Evolutionary conservation across 257 asterid genomes (phyloP).

Genomic region (Scutellaria minor): DNA sequence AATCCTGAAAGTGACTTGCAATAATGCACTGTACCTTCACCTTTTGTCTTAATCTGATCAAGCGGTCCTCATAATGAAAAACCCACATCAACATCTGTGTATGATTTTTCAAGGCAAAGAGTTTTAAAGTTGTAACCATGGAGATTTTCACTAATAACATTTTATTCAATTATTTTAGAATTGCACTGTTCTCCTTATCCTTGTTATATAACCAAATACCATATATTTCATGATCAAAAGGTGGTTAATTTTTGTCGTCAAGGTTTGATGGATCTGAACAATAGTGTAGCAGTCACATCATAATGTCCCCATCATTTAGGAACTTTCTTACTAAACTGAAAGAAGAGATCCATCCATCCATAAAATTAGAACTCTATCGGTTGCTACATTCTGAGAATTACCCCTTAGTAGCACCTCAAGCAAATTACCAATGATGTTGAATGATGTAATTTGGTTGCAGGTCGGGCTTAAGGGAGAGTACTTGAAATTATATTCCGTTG

Average conservation of each 20-base stretch:
- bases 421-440: slow-evolving; percentile 28
- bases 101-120: slow-evolving; percentile 5
- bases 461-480: slow-evolving; percentile 84
- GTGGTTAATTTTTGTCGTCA: slow-evolving; percentile 3
- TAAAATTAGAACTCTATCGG: not conserved
- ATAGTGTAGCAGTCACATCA: not conserved
- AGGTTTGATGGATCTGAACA: slow-evolving; percentile 7
- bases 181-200: not conserved
- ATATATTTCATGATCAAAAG: not conserved
- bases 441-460: slow-evolving; percentile 44
- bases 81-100: not conserved
- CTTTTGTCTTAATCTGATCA: not conserved
- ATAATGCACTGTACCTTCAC: not conserved
- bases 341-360: not conserved
- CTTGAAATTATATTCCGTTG: slow-evolving; percentile 48
- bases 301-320: not conserved
- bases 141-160: slow-evolving; percentile 2
- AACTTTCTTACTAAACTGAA: slow-evolving; percentile 14
- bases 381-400: not conserved
- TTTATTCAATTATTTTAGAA: slow-evolving; percentile 2
- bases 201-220: not conserved
- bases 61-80: not conserved
- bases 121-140: slow-evolving; percentile 2
- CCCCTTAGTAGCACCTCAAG: slow-evolving; percentile 2
- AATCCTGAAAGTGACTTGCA: not conserved